Base-by-base conservation (phyloP, 2,329 filamentous ascomycete genomes). In the Pseudogymnoascus sp. region DNA sequence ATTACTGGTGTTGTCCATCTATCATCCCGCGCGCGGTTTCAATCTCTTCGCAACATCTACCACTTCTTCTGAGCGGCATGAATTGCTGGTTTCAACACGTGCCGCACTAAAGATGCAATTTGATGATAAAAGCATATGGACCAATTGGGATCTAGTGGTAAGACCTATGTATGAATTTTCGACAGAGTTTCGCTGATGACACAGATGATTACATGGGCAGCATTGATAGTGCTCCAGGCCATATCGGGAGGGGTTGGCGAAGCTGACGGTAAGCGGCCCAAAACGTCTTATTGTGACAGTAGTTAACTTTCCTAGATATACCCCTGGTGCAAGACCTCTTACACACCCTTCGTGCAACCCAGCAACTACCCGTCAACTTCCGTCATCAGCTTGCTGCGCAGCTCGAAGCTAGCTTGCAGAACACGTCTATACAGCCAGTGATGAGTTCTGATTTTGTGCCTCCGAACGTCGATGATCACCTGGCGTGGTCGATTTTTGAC, bases 201-300 rank as follows among this genome's bases (percentile, higher is more conserved):
- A 6, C 21, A 69, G 19, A 76, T 79, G 66, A 79, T 79, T 60
- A 77, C 77, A 0, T 78, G 76, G 77, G 77, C 77, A 5, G 76
- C 77, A 1, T 67, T 78, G 7, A 75, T 78, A n/a, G 75, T 78
- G 1, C 67, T 79, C 1, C 76, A 78, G 64, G 77, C 73, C 2
- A 70, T 77, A 2, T 75, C 78, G 63, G 75, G 74, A 1, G 76
- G 76, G 0, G 73, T 75, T 9, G 75, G 75, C 0, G 75, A 78
- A 61, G 65, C 70, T 2, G 74, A 76, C 26, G 75, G 75, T 76
- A 66, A 68, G 68, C 53, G 3, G 15, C 9, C 26, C 35, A 31
- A 11, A 35, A 19, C 26, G 59, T 46, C 21, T 19, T 56, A 5
- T 33, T 33, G 6, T 56, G 17, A 35, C 50, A 11, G 37, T 60